Evolutionary conservation across 2,329 filamentous ascomycete genomes (phyloP), one percentile per base, ranked within the genome.

Genomic region (Trichoderma polysporum): DNA sequence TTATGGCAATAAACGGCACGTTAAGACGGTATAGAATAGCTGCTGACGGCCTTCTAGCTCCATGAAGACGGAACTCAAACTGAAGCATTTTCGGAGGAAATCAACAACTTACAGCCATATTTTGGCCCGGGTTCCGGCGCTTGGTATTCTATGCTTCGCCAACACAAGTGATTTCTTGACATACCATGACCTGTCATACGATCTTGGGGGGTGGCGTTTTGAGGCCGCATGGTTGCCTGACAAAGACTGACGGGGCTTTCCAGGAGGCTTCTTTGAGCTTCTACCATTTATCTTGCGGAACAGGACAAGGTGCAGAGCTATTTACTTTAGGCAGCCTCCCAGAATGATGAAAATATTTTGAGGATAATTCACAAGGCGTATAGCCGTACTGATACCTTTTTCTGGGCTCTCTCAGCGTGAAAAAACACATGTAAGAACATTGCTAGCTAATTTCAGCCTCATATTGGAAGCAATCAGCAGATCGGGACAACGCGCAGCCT

Each of bases 101-200:
- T 72, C 10, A 47, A 66, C 17, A 70, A 69, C 7, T 37, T 72
- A 25, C 31, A 52, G 25, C 67, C 68, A 3, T 68, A 69, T 19
- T 69, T 69, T 29, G 71, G 57, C 4, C 50, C 33, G 1, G 70
- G 68, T 3, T 69, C 65, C 4, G 70, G 71, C 0, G 71, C 71
- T 17, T 72, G 69, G 69, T 72, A 72, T 62, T 50, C 54, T n/a
- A 61, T 65, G 9, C 67, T 71, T 37, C 61, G 53, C 22, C 67
- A 66, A 37, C 66, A 70, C 22, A 37, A 61, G n/a, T 39, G 22
- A 47, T 7, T 12, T 7, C 8, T 22, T 22, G 1, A 35, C 13
- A 35, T 3, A 9, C 3, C 9, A 12, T 3, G 13, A 5, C 12
- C 2, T 5, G 12, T 25, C 3, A 25, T 15, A 39, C 15, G 22